Evolutionary conservation across 768 basidiomycete species (phyloP), one percentile per base, ranked within the genome.

Genomic region (Nidularia sp.): DNA sequence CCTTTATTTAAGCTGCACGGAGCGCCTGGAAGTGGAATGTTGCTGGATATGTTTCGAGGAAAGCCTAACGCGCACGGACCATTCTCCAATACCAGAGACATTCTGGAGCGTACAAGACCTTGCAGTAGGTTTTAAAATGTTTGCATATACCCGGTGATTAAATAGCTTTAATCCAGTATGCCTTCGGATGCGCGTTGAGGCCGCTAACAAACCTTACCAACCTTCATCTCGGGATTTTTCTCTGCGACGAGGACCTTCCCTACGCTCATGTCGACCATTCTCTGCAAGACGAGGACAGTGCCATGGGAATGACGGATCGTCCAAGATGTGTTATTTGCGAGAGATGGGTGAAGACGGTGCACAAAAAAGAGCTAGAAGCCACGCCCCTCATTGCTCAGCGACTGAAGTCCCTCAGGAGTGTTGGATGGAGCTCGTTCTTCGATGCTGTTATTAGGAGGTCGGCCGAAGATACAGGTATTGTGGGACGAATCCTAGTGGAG

Each of bases 41-140:
- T 89, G 86, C 62, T 81, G 80, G 75, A 58, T 61, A 44, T 89
- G 87, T 62, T 81, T 81, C 53, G 82, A 83, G 66, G 85, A 86
- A 42, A 83, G 79, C 46, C 68, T 81, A 25, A 73, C 68, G 6
- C 71, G 74, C 47, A 73, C 75, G 25, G 53, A 75, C 2, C 85
- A 88, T 64, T 89, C 86, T 5, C 86, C 86, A 0, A 71, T 89
- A 51, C 80, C 80, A 5, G 76, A 79, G 13, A 61, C 74, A 29
- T 84, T 73, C 57, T 50, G 63, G 12, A 69, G 73, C 29, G 72
- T 68, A 6, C 58, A 66, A 45, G 63, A 66, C 9, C 68, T 89
- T 52, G 76, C 79, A 49, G 88, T 89, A 66, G 63, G 84, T 69
- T 22, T 32, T 48, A 13, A 49, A 44, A 34, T 54, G 53, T 41